A percentile compares a stretch with the other conserved stretches of the same genome.
phyloP scores from a whole-genome alignment of 441 rosid species.

The Codiaeum variegatum region DNA sequence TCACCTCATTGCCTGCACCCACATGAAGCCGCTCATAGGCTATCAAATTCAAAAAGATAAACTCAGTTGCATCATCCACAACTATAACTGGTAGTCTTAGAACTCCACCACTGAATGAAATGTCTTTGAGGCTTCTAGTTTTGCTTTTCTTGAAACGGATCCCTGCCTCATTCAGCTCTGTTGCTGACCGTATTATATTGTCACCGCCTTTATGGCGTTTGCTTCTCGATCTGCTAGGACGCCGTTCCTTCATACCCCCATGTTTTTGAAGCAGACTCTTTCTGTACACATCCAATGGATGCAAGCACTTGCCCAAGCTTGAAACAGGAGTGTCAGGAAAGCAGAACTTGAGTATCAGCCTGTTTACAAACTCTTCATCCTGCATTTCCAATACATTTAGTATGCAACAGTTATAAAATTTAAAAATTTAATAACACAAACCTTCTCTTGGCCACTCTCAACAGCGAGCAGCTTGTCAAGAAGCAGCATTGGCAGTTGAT shows the following conservation, averaged over 20 bases:
- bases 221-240: background rate
- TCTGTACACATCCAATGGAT: conserved; percentile 37
- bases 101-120: conserved; percentile 31
- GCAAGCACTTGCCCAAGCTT: conserved; percentile 33
- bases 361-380: conserved; percentile 32
- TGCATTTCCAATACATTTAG: conserved; percentile 14
- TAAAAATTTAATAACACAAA: background rate
- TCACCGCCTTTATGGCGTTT: background rate
- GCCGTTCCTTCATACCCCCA: background rate
- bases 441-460: conserved; percentile 28
- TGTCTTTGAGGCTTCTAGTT: conserved; percentile 36
- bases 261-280: conserved; percentile 25
- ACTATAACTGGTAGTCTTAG: conserved; percentile 34
- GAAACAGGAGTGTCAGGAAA: conserved; percentile 12
- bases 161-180: conserved; percentile 39
- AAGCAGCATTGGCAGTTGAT: conserved; percentile 43
- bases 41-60: conserved; percentile 39
- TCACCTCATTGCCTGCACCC: conserved; percentile 42
- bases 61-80: conserved; percentile 41
- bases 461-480: conserved; percentile 27
- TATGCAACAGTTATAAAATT: background rate
- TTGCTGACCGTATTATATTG: conserved; percentile 35
- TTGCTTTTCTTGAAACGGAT: conserved; percentile 35
- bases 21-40: conserved; percentile 46
- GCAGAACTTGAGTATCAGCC: conserved; percentile 37